Conservation (phyloP, 345 rosid species). For the Hibiscus syriacus region DNA sequence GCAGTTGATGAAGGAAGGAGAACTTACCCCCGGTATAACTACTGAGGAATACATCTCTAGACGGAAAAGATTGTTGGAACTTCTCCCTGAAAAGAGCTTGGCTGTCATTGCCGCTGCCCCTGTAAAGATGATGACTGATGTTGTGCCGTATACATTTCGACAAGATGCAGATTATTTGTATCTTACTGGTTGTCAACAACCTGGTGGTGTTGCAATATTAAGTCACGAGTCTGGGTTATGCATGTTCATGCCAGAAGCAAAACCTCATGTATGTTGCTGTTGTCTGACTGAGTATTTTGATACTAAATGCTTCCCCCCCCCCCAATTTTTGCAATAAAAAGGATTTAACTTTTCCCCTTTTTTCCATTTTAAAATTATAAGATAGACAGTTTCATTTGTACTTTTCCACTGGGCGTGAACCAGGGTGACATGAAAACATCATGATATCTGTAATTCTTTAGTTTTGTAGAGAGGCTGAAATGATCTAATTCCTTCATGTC, state of each 20-base stretch:
- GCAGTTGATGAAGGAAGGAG: conserved; percentile 80
- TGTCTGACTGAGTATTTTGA: background rate
- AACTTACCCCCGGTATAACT: conserved; percentile 78
- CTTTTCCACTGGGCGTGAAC: background rate
- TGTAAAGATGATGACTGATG: conserved; percentile 93
- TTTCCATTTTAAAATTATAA: background rate
- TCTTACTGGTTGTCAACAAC: conserved; percentile 90
- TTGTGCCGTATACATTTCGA: conserved; percentile 80
- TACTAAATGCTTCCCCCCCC: background rate
- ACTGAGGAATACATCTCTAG: conserved; percentile 68
- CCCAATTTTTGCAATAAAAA: background rate
- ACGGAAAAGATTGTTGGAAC: conserved; percentile 60
- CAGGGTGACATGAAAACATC: background rate
- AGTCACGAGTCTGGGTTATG: conserved; percentile 71
- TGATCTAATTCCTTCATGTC: background rate
- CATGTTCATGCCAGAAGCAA: conserved; percentile 97
- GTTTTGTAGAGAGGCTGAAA: background rate
- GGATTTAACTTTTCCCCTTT: background rate
- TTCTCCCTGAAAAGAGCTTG: conserved; percentile 70
- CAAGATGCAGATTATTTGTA: conserved; percentile 87
- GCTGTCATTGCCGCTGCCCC: conserved; percentile 86
- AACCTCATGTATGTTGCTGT: conserved; percentile 46
- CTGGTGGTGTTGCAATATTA: conserved; percentile 87
- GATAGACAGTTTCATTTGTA: background rate
- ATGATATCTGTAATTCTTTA: background rate